Conservation (phyloP, 2,329 filamentous ascomycete species). For the Tolypocladium nubicola region DNA sequence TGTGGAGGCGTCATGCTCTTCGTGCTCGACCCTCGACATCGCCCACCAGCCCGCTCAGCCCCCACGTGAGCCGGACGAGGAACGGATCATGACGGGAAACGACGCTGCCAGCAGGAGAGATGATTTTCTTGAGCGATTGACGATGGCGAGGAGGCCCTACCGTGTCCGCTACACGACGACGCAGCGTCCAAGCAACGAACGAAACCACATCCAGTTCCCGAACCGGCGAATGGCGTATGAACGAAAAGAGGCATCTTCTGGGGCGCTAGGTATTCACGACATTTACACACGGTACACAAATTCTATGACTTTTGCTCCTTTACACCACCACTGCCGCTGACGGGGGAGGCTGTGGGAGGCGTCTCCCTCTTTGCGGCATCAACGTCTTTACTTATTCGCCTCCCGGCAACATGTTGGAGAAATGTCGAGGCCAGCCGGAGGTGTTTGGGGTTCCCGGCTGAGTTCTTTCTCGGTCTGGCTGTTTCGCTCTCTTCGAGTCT, state of each 20-base stretch:
- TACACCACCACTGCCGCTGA: background rate
- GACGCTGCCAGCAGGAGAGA: conserved; percentile 3
- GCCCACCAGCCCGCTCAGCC: background rate
- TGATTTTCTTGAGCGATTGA: conserved; percentile 15
- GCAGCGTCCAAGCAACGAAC: conserved; percentile 22
- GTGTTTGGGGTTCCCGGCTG: background rate
- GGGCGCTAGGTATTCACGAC: conserved; percentile 25
- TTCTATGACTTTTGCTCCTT: background rate
- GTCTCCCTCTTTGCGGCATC: background rate
- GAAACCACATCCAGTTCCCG: conserved; percentile 19
- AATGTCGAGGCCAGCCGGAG: background rate
- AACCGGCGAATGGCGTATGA: conserved; percentile 29
- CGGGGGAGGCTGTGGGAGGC: background rate
- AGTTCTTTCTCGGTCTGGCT: background rate
- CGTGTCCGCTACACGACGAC: conserved; percentile 18
- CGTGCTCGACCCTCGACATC: background rate
- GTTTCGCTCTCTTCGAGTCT: background rate
- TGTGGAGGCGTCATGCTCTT: background rate
- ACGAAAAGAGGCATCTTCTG: conserved; percentile 25
- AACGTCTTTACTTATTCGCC: background rate
- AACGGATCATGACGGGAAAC: conserved; percentile 4
- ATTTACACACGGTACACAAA: conserved; percentile 18
- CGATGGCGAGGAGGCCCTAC: conserved; percentile 9
- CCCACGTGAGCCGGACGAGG: background rate
- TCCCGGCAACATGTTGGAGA: background rate